Conservation (phyloP, 148 eudicot genomes). For the Vaccinium myrtillus region DNA sequence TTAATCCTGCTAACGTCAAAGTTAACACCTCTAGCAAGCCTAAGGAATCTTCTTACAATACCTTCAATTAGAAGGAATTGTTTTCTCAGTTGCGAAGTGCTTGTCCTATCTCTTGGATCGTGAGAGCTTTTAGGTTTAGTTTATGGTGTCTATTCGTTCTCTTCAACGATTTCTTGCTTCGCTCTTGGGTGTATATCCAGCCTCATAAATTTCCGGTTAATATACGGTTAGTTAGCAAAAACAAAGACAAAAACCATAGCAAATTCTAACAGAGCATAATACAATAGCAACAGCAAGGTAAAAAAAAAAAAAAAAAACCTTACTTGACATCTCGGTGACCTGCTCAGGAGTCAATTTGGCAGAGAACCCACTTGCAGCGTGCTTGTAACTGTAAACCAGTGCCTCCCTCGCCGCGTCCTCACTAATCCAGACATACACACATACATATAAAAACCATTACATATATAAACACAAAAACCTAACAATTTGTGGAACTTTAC, state of each 20-base stretch:
- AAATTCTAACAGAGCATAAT: neutral
- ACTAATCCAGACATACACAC: constrained; percentile 18
- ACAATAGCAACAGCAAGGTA: constrained; percentile 30
- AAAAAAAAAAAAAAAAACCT: constrained; percentile 1
- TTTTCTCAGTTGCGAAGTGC: neutral
- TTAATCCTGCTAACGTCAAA: neutral
- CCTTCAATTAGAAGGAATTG: neutral
- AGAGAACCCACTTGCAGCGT: constrained; percentile 59
- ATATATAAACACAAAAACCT: neutral
- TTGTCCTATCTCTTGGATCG: neutral
- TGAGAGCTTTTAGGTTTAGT: neutral
- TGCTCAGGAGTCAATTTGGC: constrained; percentile 62
- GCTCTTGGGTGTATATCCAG: neutral
- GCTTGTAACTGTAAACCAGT: constrained; percentile 51
- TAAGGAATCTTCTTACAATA: neutral
- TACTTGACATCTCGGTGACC: constrained; percentile 44
- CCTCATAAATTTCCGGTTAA: too few relatives aligned
- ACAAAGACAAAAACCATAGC: too few relatives aligned
- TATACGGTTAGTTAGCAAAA: too few relatives aligned
- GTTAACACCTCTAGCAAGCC: neutral
- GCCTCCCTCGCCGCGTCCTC: constrained; percentile 54
- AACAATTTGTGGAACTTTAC: too few relatives aligned
- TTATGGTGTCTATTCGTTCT: neutral
- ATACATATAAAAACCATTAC: constrained; percentile 1
- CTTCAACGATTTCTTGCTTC: neutral